Percentiles rank a stretch among this genome's conserved stretches.
Conservation (phyloP, 106 monocot species). For the Gastrodia elata region DNA sequence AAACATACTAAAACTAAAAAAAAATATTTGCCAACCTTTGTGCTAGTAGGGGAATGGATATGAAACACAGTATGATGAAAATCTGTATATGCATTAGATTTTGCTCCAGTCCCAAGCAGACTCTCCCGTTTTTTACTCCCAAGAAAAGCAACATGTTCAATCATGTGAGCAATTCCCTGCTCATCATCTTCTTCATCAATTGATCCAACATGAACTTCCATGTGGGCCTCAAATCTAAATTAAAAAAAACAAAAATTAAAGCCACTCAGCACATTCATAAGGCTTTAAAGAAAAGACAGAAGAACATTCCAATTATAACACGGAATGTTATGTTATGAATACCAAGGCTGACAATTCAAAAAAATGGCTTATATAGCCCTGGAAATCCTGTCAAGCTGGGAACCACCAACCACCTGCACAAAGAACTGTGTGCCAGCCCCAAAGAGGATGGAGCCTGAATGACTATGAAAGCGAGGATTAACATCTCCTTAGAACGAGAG, state of each 20-base stretch:
- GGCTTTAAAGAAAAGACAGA: not conserved
- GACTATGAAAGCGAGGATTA: no score
- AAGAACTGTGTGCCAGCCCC: no score
- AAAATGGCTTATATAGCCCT: not conserved
- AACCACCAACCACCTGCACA: no score
- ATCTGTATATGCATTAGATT: constrained; percentile 98
- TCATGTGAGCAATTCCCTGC: constrained; percentile 99
- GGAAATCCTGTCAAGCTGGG: no score
- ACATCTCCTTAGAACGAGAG: no score
- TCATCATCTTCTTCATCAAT: constrained; percentile 98
- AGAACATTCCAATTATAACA: constrained; percentile 6
- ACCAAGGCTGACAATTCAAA: not conserved
- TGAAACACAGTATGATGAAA: constrained; percentile 99
- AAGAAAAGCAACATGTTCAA: constrained; percentile 99
- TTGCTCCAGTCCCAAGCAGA: constrained; percentile 96
- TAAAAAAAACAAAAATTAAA: not conserved
- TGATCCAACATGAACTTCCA: constrained; percentile 99
- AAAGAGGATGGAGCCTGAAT: no score
- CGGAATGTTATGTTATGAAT: not conserved
- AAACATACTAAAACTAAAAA: not conserved
- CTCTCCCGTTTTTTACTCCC: constrained; percentile 99
- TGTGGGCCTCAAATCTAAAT: constrained; percentile 94
- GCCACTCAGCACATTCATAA: not conserved
- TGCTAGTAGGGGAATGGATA: constrained; percentile 79
- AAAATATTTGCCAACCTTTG: constrained; percentile 46